Evolutionary conservation across 2,329 filamentous ascomycete genomes (phyloP), one percentile per base, ranked within the genome.

Genomic region (Boeremia lycopersici): DNA sequence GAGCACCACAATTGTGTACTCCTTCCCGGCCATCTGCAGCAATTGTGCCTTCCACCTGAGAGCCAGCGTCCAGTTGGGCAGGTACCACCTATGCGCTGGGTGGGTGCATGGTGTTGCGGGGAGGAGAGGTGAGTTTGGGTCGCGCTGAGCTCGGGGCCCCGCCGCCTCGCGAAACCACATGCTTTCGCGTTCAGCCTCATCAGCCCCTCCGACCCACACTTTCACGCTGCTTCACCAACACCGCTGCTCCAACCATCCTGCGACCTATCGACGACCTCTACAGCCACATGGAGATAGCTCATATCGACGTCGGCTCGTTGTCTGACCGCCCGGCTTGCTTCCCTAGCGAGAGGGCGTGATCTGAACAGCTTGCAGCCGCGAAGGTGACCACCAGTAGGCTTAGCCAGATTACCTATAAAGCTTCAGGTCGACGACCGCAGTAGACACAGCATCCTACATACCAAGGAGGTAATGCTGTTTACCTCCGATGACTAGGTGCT

Each of bases 1-100:
- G 7, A 76, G 55, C 4, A 70, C 57, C 11, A 70, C 65, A 12
- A 70, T 61, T 23, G 69, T 59, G 53, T 62, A 68, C 40, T 60
- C 52, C 35, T 53, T 58, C 55, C 62, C 63, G 59, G 63, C 63
- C 67, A 70, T 68, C 28, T 56, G 61, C 58, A 58, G 47, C 46
- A 51, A 39, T n/a, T 44, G 55, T 34, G 52, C 29, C 42, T 55
- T 49, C 48, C 57, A 44, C 25, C 33, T 45, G 34, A 35, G 34
- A 43, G 55, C 57, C 58, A 47, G 54, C 45, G 51, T 39, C 46
- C 23, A 35, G 34, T 43, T 46, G 26, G 44, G 44, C 47, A 57
- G 34, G 30, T 25, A 45, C 50, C 15, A 31, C 46, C 29, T 31
- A 19, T 48, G 45, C 47, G 44, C 47, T 43, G 40, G 49, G 39